These are phyloP conservation scores for Nepenthes mirabilis DNA, from an alignment of 148 eudicot genomes.

Conservation along the genomic window DNA sequence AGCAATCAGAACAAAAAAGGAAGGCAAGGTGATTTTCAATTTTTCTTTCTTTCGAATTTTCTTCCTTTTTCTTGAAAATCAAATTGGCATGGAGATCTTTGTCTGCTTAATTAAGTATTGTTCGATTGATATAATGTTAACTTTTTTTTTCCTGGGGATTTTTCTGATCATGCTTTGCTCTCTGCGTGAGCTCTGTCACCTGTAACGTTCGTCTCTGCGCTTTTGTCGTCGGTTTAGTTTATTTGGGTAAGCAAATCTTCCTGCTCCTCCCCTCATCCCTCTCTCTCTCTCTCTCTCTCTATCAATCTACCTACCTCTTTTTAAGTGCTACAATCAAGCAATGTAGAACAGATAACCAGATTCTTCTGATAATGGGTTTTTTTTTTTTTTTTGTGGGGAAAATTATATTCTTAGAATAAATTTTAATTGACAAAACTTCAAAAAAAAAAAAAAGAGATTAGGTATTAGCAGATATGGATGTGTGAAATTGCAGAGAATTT, in stretches of 20 bases:
- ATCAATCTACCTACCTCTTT: too few species aligned
- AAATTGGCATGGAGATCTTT: not conserved
- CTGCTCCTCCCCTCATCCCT: not conserved
- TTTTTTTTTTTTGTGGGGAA: too few species aligned
- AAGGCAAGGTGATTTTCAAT: slow-evolving; percentile 48
- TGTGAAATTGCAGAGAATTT: too few species aligned
- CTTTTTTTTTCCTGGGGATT: slow-evolving; percentile 10
- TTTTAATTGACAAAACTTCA: too few species aligned
- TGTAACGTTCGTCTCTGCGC: slow-evolving; percentile 39
- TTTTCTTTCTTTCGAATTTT: not conserved
- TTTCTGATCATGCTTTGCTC: slow-evolving; percentile 8
- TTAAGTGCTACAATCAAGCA: too few species aligned
- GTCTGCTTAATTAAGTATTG: slow-evolving; percentile 4
- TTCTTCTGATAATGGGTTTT: too few species aligned
- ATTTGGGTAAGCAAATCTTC: slow-evolving; percentile 59
- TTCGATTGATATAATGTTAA: not conserved
- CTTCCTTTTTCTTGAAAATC: not conserved
- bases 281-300: not conserved
- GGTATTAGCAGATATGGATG: too few species aligned
- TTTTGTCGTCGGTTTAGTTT: slow-evolving; percentile 47
- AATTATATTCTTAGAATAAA: too few species aligned
- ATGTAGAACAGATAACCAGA: too few species aligned
- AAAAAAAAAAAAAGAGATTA: too few species aligned
- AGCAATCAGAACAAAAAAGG: slow-evolving; percentile 82
- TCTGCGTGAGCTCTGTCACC: slow-evolving; percentile 23